Conservation (phyloP, 805 yeast species). For the Candida saitoana region DNA sequence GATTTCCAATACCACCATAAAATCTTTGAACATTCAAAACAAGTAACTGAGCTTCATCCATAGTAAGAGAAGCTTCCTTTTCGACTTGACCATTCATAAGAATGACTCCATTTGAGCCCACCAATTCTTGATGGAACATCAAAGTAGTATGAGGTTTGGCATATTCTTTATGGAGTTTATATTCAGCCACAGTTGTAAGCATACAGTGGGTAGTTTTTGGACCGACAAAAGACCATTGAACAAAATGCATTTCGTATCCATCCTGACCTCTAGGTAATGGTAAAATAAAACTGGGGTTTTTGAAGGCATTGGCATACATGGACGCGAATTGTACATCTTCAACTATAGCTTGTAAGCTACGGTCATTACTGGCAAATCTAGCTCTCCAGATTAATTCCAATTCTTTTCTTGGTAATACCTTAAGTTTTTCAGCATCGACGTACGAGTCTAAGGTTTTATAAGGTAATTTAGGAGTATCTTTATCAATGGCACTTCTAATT, state of each 20-base stretch:
- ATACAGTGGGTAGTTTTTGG: conserved; percentile 81
- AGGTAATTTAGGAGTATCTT: conserved; percentile 41
- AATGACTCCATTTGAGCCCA: conserved; percentile 54
- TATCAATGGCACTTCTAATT: conserved; percentile 31
- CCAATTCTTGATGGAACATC: conserved; percentile 78
- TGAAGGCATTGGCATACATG: conserved; percentile 61
- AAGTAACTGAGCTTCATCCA: conserved; percentile 75
- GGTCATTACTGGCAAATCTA: conserved; percentile 60
- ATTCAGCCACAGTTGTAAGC: conserved; percentile 88
- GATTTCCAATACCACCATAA: conserved; percentile 60
- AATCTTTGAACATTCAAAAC: conserved; percentile 75
- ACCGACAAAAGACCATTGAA: conserved; percentile 91
- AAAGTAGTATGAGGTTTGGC: conserved; percentile 95
- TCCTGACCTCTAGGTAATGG: conserved; percentile 67
- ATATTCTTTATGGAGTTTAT: conserved; percentile 81
- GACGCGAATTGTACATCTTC: conserved; percentile 55
- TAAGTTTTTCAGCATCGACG: conserved; percentile 64
- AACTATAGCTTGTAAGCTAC: conserved; percentile 63
- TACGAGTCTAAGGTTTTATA: conserved; percentile 70
- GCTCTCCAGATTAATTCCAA: conserved; percentile 87
- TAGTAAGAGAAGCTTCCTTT: conserved; percentile 57
- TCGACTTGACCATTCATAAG: conserved; percentile 87
- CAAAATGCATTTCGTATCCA: conserved; percentile 78
- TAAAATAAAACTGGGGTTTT: conserved; percentile 78
- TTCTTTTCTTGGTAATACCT: conserved; percentile 53